Conservation (phyloP, 2,329 filamentous ascomycete genomes). For the Aspergillus floridensis region DNA sequence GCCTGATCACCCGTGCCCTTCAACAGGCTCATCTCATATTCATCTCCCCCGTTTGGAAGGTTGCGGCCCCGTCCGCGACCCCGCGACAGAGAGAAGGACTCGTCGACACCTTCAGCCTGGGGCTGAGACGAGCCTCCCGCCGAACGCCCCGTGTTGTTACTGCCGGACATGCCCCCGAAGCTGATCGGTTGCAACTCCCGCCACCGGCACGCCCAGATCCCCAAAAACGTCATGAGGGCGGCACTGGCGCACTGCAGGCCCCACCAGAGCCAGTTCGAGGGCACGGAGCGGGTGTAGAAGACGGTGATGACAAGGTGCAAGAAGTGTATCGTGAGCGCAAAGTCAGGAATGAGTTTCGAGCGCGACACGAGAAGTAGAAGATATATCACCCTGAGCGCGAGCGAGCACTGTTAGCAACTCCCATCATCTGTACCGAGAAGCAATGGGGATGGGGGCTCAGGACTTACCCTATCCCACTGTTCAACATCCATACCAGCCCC, state of each 20-base stretch:
- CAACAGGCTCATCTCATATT: conserved; percentile 38
- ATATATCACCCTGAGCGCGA: conserved; percentile 67
- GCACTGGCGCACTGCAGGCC: conserved; percentile 60
- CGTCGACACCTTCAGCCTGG: conserved; percentile 15
- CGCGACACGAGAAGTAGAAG: conserved; percentile 81
- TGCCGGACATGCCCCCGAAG: conserved; percentile 61
- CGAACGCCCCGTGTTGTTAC: conserved; percentile 17
- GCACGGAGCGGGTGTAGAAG: conserved; percentile 74
- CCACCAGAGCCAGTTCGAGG: conserved; percentile 86
- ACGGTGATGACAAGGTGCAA: conserved; percentile 75
- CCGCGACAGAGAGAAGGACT: conserved; percentile 26
- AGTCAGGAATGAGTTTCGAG: conserved; percentile 92
- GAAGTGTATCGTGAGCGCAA: conserved; percentile 83
- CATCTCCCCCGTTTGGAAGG: conserved; percentile 20
- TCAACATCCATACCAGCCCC: conserved; percentile 65
- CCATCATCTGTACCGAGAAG: not conserved
- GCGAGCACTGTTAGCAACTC: not conserved
- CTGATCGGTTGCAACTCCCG: conserved; percentile 84
- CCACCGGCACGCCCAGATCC: conserved; percentile 89
- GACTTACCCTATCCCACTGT: conserved; percentile 62
- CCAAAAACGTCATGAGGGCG: conserved; percentile 65
- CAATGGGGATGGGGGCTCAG: not conserved
- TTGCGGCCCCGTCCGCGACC: conserved; percentile 33
- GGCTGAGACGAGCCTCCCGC: conserved; percentile 12
- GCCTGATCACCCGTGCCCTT: conserved; percentile 27